These are phyloP conservation scores for Rosa persica DNA, from an alignment of 306 rosid species.

Conservation along the genomic window DNA sequence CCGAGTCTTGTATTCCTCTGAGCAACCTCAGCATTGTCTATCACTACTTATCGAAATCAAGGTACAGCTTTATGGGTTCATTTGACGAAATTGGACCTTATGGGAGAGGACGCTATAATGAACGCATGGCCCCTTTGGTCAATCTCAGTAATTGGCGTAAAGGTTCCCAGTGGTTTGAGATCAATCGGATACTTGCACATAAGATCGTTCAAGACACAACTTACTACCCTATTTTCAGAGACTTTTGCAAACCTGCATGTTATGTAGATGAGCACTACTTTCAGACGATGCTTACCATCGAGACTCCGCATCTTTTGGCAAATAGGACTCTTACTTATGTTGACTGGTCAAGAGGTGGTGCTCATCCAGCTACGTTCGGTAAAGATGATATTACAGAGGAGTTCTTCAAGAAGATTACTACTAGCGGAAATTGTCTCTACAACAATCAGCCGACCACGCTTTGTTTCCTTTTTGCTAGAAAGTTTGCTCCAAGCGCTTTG, in stretches of 20 bases:
- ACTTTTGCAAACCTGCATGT: constrained; percentile 79
- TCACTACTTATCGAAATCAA: constrained; percentile 69
- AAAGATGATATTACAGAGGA: constrained; percentile 73
- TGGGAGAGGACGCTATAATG: constrained; percentile 89
- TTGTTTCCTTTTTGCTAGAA: constrained; percentile 93
- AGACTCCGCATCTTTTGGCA: constrained; percentile 72
- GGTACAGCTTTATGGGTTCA: constrained; percentile 85
- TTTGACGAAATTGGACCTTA: constrained; percentile 85
- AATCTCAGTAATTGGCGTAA: constrained; percentile 88
- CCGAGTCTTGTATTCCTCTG: constrained; percentile 95
- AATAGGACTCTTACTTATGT: constrained; percentile 87
- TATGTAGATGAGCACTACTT: constrained; percentile 98
- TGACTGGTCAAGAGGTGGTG: constrained; percentile 99
- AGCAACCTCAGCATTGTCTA: constrained; percentile 71
- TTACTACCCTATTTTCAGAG: constrained; percentile 68
- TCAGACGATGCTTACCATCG: constrained; percentile 82
- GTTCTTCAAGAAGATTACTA: constrained; percentile 64
- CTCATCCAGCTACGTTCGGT: constrained; percentile 98
- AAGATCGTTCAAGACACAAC: constrained; percentile 60
- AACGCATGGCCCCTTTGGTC: constrained; percentile 78
- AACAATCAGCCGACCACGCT: constrained; percentile 80
- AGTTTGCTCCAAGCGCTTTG: constrained; percentile 93
- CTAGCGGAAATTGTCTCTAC: constrained; percentile 63
- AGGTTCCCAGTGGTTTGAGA: constrained; percentile 96
- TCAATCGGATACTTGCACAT: constrained; percentile 69